Evolutionary conservation across 2,329 filamentous ascomycete species (phyloP).

Genomic region (Gaeumannomyces tritici): DNA sequence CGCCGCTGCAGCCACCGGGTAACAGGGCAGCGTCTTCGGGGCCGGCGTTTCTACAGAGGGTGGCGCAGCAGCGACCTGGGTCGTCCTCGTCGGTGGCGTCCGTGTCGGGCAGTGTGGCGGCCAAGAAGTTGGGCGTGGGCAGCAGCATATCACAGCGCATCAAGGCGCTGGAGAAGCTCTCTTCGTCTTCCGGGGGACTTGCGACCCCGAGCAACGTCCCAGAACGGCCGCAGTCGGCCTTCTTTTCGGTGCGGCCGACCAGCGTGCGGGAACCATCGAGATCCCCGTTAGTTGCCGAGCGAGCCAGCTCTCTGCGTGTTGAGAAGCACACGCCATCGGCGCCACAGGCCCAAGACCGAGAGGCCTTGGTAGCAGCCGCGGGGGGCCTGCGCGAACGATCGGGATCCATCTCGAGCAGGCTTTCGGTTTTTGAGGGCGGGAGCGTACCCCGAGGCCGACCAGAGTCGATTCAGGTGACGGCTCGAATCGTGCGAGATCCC

Average conservation of each 20-base stretch:
- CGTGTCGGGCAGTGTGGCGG: conserved; percentile 35
- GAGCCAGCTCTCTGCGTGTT: conserved; percentile 27
- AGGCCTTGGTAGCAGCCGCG: conserved; percentile 12
- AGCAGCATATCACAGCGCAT: conserved; percentile 91
- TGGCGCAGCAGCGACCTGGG: conserved; percentile 33
- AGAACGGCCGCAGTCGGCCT: conserved; percentile 40
- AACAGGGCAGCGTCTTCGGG: conserved; percentile 47
- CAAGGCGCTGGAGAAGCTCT: conserved; percentile 79
- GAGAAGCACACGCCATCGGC: conserved; percentile 23
- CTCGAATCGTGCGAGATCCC: conserved; percentile 67
- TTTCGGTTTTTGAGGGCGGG: conserved; percentile 46
- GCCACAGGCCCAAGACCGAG: conserved; percentile 34
- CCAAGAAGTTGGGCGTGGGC: conserved; percentile 74
- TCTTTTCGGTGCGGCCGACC: conserved; percentile 44
- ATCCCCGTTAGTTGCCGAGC: conserved; percentile 35
- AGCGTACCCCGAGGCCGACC: conserved; percentile 37
- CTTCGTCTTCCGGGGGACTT: conserved; percentile 16
- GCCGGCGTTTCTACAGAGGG: conserved; percentile 43
- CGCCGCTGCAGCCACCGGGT: conserved; percentile 33
- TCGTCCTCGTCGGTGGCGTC: conserved; percentile 13
- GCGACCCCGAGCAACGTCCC: conserved; percentile 10
- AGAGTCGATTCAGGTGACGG: conserved; percentile 82
- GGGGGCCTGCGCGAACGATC: conserved; percentile 34
- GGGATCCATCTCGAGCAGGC: conserved; percentile 42
- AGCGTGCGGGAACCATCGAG: conserved; percentile 28